A percentile compares a stretch with the other conserved stretches of the same genome.
Conservation (phyloP, 2,329 filamentous ascomycete species). For the Diplodia intermedia region DNA sequence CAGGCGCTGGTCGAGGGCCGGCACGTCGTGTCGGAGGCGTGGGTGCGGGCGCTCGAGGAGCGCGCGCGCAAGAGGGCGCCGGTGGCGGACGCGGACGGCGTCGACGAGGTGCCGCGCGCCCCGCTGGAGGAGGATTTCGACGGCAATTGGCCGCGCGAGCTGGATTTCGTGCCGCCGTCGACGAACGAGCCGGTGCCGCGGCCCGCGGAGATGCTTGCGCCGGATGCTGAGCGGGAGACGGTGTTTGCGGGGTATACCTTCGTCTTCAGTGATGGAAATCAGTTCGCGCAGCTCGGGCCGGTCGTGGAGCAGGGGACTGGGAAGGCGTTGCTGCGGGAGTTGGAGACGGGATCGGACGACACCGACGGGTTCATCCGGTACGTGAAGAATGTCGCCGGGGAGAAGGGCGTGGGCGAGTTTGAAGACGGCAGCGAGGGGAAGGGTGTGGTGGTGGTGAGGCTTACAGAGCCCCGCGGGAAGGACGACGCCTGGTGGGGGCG, state of each 20-base stretch:
- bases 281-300: slow-evolving; percentile 76
- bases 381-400: slow-evolving; percentile 75
- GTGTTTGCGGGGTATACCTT: slow-evolving; percentile 90
- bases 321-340: slow-evolving; percentile 74
- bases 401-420: slow-evolving; percentile 72
- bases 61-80: slow-evolving; percentile 55
- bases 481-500: slow-evolving; percentile 69
- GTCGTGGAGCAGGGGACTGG: slow-evolving; percentile 81
- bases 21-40: slow-evolving; percentile 76
- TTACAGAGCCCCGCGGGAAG: slow-evolving; percentile 61
- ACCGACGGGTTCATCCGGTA: slow-evolving; percentile 79
- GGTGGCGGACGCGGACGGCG: slow-evolving; percentile 72
- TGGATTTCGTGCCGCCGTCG: slow-evolving; percentile 73
- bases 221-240: slow-evolving; percentile 68
- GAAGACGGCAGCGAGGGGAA: slow-evolving; percentile 68
- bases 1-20: slow-evolving; percentile 84
- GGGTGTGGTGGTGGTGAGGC: slow-evolving; percentile 80
- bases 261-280: slow-evolving; percentile 78
- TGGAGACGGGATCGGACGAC: slow-evolving; percentile 68
- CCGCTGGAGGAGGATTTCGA: slow-evolving; percentile 82
- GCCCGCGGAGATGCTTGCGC: slow-evolving; percentile 72
- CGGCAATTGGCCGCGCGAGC: slow-evolving; percentile 76
- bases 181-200: slow-evolving; percentile 77
- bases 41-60: slow-evolving; percentile 73
- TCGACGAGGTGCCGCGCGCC: slow-evolving; percentile 58